These are phyloP conservation scores for Russula sp. DNA, from an alignment of 768 basidiomycete genomes.

Conservation along the genomic window DNA sequence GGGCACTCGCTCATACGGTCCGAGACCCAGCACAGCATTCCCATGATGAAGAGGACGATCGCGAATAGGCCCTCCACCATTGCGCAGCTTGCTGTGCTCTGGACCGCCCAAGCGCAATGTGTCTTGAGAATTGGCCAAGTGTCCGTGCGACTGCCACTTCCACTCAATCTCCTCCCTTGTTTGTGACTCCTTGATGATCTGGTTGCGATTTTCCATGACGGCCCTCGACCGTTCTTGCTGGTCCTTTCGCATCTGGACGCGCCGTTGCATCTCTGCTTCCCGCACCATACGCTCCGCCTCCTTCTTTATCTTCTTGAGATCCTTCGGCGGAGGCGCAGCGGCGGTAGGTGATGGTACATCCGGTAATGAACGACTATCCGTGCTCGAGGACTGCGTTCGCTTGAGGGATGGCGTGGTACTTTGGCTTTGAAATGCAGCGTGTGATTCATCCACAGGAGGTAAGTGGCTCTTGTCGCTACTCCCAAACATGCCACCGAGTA, in stretches of 20 bases:
- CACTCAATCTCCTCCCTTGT: constrained; percentile 55
- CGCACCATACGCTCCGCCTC: constrained; percentile 69
- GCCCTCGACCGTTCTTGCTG: constrained; percentile 86
- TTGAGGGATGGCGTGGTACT: constrained; percentile 62
- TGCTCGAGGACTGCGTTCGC: constrained; percentile 70
- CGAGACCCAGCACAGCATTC: constrained; percentile 9
- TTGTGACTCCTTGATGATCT: constrained; percentile 54
- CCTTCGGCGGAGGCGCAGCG: constrained; percentile 37
- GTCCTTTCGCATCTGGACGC: constrained; percentile 62
- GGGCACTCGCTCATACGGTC: constrained; percentile 55
- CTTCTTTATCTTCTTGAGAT: constrained; percentile 73
- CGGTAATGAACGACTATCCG: constrained; percentile 55
- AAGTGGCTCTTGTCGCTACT: constrained; percentile 60
- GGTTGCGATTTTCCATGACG: constrained; percentile 84
- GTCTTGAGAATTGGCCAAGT: constrained; percentile 28
- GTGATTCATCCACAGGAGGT: constrained; percentile 68
- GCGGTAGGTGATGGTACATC: constrained; percentile 40
- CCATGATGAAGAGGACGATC: constrained; percentile 27
- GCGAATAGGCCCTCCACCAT: constrained; percentile 58
- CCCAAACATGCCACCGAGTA: constrained; percentile 58
- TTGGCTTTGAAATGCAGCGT: constrained; percentile 36
- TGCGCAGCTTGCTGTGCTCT: constrained; percentile 34
- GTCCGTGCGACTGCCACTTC: constrained; percentile 38
- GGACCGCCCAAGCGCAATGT: constrained; percentile 14
- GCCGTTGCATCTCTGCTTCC: constrained; percentile 81